Percentiles rank a stretch among this genome's conserved stretches.
These are phyloP conservation scores for Coemansia sp. DNA, from an alignment of 192 early-diverging fungal species.

Conservation along the genomic window DNA sequence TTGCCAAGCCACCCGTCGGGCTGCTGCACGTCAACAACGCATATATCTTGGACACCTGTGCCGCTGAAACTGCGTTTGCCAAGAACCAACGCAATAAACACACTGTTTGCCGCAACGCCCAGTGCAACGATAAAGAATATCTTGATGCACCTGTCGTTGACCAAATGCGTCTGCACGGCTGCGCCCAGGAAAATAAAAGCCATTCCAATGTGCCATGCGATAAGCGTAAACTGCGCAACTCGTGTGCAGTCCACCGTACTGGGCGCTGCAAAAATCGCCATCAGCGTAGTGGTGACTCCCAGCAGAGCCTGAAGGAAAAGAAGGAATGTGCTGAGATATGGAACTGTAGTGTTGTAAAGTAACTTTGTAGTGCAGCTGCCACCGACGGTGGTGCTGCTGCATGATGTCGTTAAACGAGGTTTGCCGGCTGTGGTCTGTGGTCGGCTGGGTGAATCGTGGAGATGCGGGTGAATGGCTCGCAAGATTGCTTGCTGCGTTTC, in stretches of 20 bases:
- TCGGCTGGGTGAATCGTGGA: neutral
- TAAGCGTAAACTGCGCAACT: neutral
- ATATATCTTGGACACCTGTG: neutral
- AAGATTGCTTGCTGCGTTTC: neutral
- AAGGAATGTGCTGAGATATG: conserved; percentile 21
- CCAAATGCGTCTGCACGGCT: conserved; percentile 28
- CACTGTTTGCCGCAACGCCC: conserved; percentile 16
- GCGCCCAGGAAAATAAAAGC: conserved; percentile 16
- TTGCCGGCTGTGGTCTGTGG: neutral
- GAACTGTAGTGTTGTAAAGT: neutral
- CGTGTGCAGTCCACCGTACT: conserved; percentile 5
- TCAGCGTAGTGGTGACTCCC: neutral
- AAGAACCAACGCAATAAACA: conserved; percentile 10
- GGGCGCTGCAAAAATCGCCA: conserved; percentile 5
- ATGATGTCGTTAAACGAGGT: conserved; percentile 1
- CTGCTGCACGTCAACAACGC: conserved; percentile 1
- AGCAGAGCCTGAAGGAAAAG: conserved; percentile 10
- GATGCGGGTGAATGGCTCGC: neutral
- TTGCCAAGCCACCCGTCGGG: conserved; percentile 16
- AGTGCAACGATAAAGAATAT: conserved; percentile 28
- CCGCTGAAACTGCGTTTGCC: neutral
- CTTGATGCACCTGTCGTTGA: conserved; percentile 29
- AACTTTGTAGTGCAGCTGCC: neutral
- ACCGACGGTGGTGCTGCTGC: neutral
- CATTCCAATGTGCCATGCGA: conserved; percentile 12